A percentile compares a stretch with the other conserved stretches of the same genome.
Evolutionary conservation across 495 filamentous ascomycete genomes (phyloP).

Genomic region (Glonium stellatum): DNA sequence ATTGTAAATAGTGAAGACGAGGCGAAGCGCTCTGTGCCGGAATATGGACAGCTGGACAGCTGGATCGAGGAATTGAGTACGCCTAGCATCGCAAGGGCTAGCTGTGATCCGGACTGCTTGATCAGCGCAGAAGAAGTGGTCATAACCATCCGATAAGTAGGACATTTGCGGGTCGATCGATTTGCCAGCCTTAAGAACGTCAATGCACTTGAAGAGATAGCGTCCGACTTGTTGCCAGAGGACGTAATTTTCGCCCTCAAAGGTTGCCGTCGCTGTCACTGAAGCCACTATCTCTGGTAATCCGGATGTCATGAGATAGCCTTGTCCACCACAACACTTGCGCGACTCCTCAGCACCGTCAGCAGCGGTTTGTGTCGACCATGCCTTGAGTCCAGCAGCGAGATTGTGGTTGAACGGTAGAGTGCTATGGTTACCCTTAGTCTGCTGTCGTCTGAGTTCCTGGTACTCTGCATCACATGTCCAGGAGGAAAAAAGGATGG

Average conservation of each 20-base stretch:
- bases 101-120: not conserved
- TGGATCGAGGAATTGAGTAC: conserved; percentile 8
- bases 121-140: not conserved
- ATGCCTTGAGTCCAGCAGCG: conserved; percentile 9
- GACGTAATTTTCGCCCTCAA: conserved; percentile 24
- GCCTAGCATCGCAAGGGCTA: not conserved
- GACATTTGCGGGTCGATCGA: conserved; percentile 3
- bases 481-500: conserved; percentile 9
- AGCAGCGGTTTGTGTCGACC: conserved; percentile 9
- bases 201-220: conserved; percentile 15
- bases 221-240: conserved; percentile 15
- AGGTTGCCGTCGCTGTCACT: conserved; percentile 17
- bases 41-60: conserved; percentile 13
- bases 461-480: conserved; percentile 6
- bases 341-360: conserved; percentile 15
- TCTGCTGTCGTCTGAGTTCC: conserved; percentile 3
- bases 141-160: conserved; percentile 4
- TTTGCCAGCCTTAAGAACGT: not conserved
- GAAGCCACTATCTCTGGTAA: conserved; percentile 18
- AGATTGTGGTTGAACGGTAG: conserved; percentile 6
- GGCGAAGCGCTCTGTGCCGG: conserved; percentile 10
- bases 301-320: conserved; percentile 23
- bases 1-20: conserved; percentile 1
- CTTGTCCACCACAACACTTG: conserved; percentile 16
- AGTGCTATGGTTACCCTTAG: not conserved